Evolutionary conservation across 1,284 basidiomycete genomes (phyloP), one percentile per base, ranked within the genome.

Genomic region (Testicularia cyperi): DNA sequence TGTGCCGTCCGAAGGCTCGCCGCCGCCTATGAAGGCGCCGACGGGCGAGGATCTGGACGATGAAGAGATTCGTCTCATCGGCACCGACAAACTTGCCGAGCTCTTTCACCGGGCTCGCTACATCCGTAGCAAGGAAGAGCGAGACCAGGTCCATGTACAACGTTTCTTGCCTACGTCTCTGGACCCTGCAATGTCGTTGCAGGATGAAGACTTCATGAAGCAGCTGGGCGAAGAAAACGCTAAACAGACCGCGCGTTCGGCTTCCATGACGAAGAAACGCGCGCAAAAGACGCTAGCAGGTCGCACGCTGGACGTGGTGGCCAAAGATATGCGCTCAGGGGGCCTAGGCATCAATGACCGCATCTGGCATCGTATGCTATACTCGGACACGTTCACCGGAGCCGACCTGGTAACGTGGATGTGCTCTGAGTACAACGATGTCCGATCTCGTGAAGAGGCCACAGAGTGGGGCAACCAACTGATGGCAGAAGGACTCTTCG

Each of bases 61-160:
- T 24, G 88, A 92, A 74, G 92, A 97, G 78, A 85, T 87, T 14
- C 85, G 90, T 18, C 81, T 96, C 25, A 80, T 89, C 15, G 94
- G 92, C 1, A 92, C 92, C 38, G 88, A 92, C 75, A 91, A 90
- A 70, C 83, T 96, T 2, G 88, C 89, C 1, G 90, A 95, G 66
- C 82, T 88, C 41, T 90, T 95, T 75, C 63, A 64, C 19, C 55
- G 69, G 8, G 70, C 69, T 2, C 40, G 69, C 16, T 68, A 53
- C 29, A 36, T 46, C 2, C 30, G 56, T 6, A 65, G 44, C 26
- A 45, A 44, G 23, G 53, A 63, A 27, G 47, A 58, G 23, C 46
- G 47, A 8, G 58, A 51, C 18, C 51, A 44, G 38, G 28, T 27
- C n/a, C 47, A 52, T 20, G 58, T 58, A 4, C 51, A 55, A 26